Percentiles rank a stretch among this genome's conserved stretches.
These are phyloP conservation scores for Murraya koenigii DNA, from an alignment of 345 rosid genomes.

Conservation along the genomic window DNA sequence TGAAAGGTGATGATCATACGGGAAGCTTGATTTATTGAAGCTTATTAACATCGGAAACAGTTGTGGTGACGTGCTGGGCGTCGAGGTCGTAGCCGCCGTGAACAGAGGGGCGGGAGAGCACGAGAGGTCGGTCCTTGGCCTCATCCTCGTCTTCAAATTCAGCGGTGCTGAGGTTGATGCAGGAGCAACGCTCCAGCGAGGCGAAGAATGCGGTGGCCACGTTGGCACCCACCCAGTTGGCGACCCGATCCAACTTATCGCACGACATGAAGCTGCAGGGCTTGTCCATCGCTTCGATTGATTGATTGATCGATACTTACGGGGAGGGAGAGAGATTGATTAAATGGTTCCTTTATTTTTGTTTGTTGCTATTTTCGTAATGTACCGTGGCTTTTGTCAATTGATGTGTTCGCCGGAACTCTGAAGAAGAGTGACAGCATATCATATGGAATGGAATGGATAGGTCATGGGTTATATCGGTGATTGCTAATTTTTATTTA, in stretches of 20 bases:
- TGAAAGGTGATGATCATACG: conserved; percentile 5
- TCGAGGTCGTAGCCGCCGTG: conserved; percentile 13
- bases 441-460: neutral
- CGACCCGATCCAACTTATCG: conserved; percentile 59
- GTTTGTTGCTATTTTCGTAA: neutral
- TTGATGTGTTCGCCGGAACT: neutral
- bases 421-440: neutral
- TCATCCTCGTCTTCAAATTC: conserved; percentile 60
- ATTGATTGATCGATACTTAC: neutral
- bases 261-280: conserved; percentile 50
- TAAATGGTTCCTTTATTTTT: neutral
- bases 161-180: conserved; percentile 63
- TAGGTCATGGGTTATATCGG: neutral
- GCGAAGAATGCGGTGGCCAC: conserved; percentile 68
- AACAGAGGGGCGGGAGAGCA: conserved; percentile 32
- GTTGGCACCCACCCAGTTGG: conserved; percentile 60
- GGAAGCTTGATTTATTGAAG: conserved; percentile 11
- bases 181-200: conserved; percentile 67
- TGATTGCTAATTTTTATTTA: too few species aligned
- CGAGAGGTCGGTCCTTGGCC: conserved; percentile 51
- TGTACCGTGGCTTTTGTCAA: conserved; percentile 8
- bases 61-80: conserved; percentile 2
- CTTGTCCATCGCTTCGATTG: conserved; percentile 33
- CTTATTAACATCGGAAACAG: conserved; percentile 17
- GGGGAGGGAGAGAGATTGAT: neutral